phyloP scores from a whole-genome alignment of 75 land plant genomes.

The Cryptomeria japonica region DNA sequence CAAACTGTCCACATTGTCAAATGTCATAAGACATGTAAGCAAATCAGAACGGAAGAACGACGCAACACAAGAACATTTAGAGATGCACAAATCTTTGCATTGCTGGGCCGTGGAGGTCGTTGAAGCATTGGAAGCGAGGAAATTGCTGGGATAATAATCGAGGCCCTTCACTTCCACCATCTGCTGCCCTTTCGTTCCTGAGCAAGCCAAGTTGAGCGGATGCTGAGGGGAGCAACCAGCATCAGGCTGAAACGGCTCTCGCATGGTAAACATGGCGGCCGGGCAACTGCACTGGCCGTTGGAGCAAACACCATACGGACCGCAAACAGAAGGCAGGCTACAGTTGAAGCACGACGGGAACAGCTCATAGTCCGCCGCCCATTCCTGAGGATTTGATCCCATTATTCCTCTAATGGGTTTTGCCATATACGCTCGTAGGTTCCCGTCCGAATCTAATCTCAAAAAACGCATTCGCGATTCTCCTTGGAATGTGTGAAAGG shows the following conservation, averaged over 20 bases:
- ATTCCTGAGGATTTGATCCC: not conserved
- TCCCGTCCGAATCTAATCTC: not conserved
- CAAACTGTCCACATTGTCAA: not conserved
- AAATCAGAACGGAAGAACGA: not conserved
- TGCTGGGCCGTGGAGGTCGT: not conserved
- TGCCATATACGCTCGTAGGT: not conserved
- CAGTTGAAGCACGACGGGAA: not conserved
- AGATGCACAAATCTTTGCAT: not conserved
- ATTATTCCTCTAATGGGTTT: not conserved
- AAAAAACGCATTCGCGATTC: not conserved
- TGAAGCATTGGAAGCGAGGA: not conserved
- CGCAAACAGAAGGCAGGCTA: slow-evolving; percentile 3
- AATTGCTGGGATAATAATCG: not conserved
- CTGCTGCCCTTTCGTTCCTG: not conserved
- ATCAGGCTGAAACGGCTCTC: not conserved
- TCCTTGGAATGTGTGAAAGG: not conserved
- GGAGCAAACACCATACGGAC: not conserved
- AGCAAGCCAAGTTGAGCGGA: not conserved
- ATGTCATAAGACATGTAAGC: not conserved
- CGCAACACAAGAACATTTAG: not conserved
- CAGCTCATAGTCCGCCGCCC: not conserved
- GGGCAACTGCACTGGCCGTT: slow-evolving; percentile 5
- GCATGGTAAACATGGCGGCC: not conserved
- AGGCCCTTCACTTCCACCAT: slow-evolving; percentile 5
- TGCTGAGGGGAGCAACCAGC: not conserved